Evolutionary conservation across 2,329 filamentous ascomycete species (phyloP).

Genomic region (Penicillium sp.): DNA sequence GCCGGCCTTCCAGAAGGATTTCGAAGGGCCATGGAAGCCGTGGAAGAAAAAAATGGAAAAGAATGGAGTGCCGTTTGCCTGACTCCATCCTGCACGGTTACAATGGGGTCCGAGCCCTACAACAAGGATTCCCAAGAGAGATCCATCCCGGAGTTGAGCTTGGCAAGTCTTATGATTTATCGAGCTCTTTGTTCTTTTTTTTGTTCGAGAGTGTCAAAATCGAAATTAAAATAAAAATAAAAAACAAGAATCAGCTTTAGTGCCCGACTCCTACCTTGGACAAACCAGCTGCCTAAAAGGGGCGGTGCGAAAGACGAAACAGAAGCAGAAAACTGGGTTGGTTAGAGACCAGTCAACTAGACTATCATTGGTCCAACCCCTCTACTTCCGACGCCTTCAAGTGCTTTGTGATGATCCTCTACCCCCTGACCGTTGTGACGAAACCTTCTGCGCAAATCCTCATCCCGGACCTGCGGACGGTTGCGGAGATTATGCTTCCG

Average conservation of each 20-base stretch:
- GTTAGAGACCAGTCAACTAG: neutral
- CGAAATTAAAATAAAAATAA: neutral
- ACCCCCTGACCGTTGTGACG: slow-evolving; percentile 14
- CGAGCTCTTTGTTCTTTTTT: neutral
- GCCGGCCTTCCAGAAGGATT: slow-evolving; percentile 25
- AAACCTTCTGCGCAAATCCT: slow-evolving; percentile 3
- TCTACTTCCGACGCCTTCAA: neutral
- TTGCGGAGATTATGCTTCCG: slow-evolving; percentile 11
- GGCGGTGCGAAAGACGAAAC: neutral
- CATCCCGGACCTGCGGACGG: slow-evolving; percentile 6
- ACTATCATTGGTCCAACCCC: neutral
- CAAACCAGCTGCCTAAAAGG: slow-evolving; percentile 1
- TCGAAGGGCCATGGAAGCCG: slow-evolving; percentile 20
- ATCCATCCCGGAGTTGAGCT: too few relatives aligned
- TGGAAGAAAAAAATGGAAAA: neutral
- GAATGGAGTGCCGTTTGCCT: slow-evolving; percentile 10
- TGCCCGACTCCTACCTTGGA: neutral
- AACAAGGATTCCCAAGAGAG: neutral
- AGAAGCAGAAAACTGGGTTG: neutral
- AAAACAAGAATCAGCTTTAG: neutral
- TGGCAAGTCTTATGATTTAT: neutral
- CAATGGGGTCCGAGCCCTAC: slow-evolving; percentile 15
- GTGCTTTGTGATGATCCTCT: slow-evolving; percentile 12
- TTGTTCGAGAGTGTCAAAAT: neutral
- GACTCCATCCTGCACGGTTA: slow-evolving; percentile 18